These are phyloP conservation scores for Oxyria digyna DNA, from an alignment of 148 eudicot species.

Conservation along the genomic window DNA sequence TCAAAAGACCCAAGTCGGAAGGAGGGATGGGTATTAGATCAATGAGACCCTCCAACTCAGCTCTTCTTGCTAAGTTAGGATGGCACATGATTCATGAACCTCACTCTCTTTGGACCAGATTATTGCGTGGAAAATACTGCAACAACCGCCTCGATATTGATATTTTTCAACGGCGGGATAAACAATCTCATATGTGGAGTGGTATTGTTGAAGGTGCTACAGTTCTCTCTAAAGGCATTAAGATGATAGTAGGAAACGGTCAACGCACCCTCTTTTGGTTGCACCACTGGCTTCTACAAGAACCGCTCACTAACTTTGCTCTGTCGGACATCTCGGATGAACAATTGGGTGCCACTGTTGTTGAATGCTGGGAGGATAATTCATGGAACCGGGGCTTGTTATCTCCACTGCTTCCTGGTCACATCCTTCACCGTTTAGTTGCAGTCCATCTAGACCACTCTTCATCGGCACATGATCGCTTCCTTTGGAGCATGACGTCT, in stretches of 20 bases:
- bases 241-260: not conserved
- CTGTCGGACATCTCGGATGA: too few species aligned
- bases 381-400: too few species aligned
- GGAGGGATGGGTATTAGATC: not conserved
- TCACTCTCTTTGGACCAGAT: not conserved
- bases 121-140: not conserved
- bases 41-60: not conserved
- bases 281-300: not conserved
- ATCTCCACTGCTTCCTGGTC: too few species aligned
- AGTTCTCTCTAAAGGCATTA: too few species aligned
- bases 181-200: not conserved
- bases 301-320: too few species aligned
- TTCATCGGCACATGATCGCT: too few species aligned
- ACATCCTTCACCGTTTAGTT: too few species aligned
- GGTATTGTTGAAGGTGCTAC: not conserved
- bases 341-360: too few species aligned
- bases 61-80: not conserved
- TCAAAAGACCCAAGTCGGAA: not conserved
- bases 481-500: too few species aligned
- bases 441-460: too few species aligned
- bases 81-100: not conserved
- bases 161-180: not conserved
- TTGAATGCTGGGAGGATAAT: too few species aligned
- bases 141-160: not conserved
- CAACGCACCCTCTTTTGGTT: not conserved